Conservation (phyloP, 345 rosid species). For the Populus nigra region DNA sequence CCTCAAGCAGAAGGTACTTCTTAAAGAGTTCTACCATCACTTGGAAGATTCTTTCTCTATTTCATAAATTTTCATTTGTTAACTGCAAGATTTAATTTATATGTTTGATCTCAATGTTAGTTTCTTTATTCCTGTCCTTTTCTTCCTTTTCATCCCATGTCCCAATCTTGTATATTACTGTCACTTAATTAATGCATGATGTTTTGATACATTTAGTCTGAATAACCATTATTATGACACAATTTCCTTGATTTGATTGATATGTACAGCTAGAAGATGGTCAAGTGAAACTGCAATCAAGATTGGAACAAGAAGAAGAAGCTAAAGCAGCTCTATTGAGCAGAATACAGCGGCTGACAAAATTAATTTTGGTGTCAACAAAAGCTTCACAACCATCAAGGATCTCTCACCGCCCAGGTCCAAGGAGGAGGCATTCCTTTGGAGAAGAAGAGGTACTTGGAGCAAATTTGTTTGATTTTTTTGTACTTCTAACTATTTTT, state of each 20-base stretch:
- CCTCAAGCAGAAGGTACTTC: conserved; percentile 83
- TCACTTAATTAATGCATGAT: conserved; percentile 2
- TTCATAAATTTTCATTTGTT: neutral
- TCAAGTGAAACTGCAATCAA: conserved; percentile 86
- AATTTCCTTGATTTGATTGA: conserved; percentile 29
- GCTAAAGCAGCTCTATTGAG: conserved; percentile 96
- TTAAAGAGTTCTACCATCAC: neutral
- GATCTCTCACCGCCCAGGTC: conserved; percentile 65
- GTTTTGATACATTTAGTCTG: conserved; percentile 3
- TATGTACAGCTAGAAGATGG: conserved; percentile 89
- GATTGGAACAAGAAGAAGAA: conserved; percentile 98
- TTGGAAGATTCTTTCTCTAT: neutral
- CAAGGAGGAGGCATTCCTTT: conserved; percentile 96
- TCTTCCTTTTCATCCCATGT: neutral
- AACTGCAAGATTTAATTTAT: conserved; percentile 8
- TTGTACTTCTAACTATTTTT: conserved; percentile 4
- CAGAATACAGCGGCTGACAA: conserved; percentile 90
- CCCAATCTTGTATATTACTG: neutral
- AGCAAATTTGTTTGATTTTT: conserved; percentile 7
- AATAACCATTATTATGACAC: neutral
- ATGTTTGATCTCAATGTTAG: conserved; percentile 4
- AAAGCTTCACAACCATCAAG: conserved; percentile 77
- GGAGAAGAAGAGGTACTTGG: conserved; percentile 96
- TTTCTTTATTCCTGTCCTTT: neutral
- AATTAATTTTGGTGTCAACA: conserved; percentile 90